These are phyloP conservation scores for Candida cerambycidarum DNA, from an alignment of 805 yeast genomes.

Conservation along the genomic window DNA sequence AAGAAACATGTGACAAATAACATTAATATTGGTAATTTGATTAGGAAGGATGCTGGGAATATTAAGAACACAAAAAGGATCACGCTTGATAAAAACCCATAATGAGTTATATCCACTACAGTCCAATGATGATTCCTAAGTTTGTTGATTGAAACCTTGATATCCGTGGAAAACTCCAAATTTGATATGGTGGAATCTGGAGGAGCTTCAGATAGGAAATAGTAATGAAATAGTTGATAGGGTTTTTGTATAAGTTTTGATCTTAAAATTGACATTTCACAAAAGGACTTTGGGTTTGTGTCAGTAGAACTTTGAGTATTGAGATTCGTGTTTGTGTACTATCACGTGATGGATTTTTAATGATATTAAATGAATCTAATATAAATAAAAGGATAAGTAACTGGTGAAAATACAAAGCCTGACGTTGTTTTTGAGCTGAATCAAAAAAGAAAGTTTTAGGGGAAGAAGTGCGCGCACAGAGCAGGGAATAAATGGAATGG, in stretches of 20 bases:
- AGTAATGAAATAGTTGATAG: constrained; percentile 45
- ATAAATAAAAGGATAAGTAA: not conserved
- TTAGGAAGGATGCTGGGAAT: constrained; percentile 53
- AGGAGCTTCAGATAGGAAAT: constrained; percentile 56
- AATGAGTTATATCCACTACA: constrained; percentile 50
- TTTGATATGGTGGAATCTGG: constrained; percentile 50
- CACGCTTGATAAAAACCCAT: constrained; percentile 50
- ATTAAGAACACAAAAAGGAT: constrained; percentile 58
- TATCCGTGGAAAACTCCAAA: constrained; percentile 49
- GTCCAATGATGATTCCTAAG: constrained; percentile 45
- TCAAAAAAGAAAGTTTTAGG: constrained; percentile 7
- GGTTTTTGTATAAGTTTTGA: constrained; percentile 33
- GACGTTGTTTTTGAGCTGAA: not conserved
- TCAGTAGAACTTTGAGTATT: no score
- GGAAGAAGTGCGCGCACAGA: constrained; percentile 1
- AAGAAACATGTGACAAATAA: constrained; percentile 48
- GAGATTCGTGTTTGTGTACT: no score
- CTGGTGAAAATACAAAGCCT: not conserved
- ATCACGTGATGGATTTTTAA: not conserved
- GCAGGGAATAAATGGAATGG: not conserved
- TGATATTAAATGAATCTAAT: not conserved
- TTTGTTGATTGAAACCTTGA: constrained; percentile 39
- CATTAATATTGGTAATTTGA: constrained; percentile 39
- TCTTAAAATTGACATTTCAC: constrained; percentile 16
- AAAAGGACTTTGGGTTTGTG: not conserved